These are phyloP conservation scores for Xylaria sp. DNA, from an alignment of 2,329 filamentous ascomycete genomes.

Conservation along the genomic window DNA sequence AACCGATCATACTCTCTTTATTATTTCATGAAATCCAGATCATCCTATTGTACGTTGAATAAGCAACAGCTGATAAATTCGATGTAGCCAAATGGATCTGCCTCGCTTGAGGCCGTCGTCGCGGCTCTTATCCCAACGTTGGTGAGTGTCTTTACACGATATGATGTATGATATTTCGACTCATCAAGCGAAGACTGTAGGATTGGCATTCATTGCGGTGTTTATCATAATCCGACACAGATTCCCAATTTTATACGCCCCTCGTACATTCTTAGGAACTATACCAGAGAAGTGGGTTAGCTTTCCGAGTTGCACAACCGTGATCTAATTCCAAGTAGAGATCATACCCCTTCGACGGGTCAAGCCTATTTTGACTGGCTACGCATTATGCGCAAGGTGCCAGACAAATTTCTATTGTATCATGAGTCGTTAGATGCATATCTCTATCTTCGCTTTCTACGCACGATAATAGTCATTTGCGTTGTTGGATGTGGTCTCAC, in stretches of 20 bases:
- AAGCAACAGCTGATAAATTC: slow-evolving; percentile 7
- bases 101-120: slow-evolving; percentile 45
- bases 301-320: no score
- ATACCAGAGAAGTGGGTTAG: slow-evolving; percentile 46
- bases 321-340: slow-evolving; percentile 40
- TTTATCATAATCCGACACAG: slow-evolving; percentile 46
- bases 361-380: slow-evolving; percentile 46
- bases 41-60: neutral
- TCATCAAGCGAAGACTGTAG: slow-evolving; percentile 42
- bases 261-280: slow-evolving; percentile 47
- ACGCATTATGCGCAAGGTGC: slow-evolving; percentile 56
- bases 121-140: slow-evolving; percentile 49
- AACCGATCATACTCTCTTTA: neutral
- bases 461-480: slow-evolving; percentile 79
- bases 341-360: slow-evolving; percentile 45
- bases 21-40: neutral
- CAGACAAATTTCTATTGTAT: slow-evolving; percentile 83
- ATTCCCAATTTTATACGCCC: slow-evolving; percentile 47
- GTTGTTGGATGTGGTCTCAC: slow-evolving; percentile 83
- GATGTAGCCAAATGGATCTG: slow-evolving; percentile 45
- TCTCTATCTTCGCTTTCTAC: slow-evolving; percentile 86
- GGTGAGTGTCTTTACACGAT: slow-evolving; percentile 39
- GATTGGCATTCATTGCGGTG: slow-evolving; percentile 44
- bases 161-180: slow-evolving; percentile 4
- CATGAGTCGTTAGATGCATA: slow-evolving; percentile 91